A percentile compares a stretch with the other conserved stretches of the same genome.
Evolutionary conservation across 495 filamentous ascomycete species (phyloP).

Genomic region (Peziza echinospora): DNA sequence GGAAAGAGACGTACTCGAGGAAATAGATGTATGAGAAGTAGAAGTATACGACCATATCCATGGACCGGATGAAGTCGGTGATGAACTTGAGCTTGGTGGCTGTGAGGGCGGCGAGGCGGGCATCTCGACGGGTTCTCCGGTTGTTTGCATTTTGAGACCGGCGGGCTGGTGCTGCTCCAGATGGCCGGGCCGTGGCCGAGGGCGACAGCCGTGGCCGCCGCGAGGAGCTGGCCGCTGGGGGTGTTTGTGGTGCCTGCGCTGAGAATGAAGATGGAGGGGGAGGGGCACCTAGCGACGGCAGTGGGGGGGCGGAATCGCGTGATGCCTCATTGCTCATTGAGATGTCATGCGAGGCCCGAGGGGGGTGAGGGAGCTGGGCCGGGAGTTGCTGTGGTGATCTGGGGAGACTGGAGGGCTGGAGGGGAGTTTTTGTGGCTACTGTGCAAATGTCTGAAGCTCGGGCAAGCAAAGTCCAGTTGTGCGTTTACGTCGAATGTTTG

Average conservation of each 20-base stretch:
- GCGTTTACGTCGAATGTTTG: too few relatives aligned
- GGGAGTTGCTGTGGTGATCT: too few relatives aligned
- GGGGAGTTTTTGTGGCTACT: too few relatives aligned
- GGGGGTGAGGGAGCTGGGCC: too few relatives aligned
- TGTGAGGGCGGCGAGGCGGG: neutral
- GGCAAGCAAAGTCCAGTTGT: too few relatives aligned
- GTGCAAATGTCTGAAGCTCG: too few relatives aligned
- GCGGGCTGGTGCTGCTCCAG: neutral
- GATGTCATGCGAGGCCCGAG: slow-evolving; percentile 17
- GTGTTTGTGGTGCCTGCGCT: neutral
- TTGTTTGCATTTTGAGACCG: neutral
- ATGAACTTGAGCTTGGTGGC: slow-evolving; percentile 25
- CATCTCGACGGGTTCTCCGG: slow-evolving; percentile 19
- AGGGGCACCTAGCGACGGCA: slow-evolving; percentile 10
- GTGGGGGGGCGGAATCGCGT: slow-evolving; percentile 12
- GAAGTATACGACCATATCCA: slow-evolving; percentile 46
- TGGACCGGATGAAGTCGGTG: slow-evolving; percentile 36
- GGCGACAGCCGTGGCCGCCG: too few relatives aligned
- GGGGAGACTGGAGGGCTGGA: too few relatives aligned
- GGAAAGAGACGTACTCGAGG: slow-evolving; percentile 34
- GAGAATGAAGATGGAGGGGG: slow-evolving; percentile 6
- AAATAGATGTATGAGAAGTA: slow-evolving; percentile 49
- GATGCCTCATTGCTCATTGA: slow-evolving; percentile 20
- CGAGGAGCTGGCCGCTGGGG: neutral
- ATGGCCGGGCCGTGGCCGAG: neutral